phyloP scores from a whole-genome alignment of 2,329 filamentous ascomycete species.

The Chaetoscypha palmicola region DNA sequence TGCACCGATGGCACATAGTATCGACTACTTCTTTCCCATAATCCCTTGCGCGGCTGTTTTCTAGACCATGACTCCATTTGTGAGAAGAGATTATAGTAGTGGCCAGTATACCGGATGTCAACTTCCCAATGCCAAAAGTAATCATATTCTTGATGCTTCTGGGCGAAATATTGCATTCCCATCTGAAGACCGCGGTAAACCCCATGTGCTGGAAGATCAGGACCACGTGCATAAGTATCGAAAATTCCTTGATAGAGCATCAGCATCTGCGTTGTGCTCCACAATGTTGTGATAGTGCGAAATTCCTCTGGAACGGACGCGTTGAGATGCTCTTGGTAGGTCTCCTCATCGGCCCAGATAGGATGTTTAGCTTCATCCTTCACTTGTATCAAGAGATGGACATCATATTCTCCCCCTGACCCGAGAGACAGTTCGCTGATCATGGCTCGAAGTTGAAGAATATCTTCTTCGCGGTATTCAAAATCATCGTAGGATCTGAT shows the following conservation, averaged over 20 bases:
- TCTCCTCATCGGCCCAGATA: conserved; percentile 68
- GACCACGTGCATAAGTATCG: conserved; percentile 61
- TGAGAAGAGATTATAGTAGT: conserved; percentile 70
- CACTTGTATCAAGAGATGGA: conserved; percentile 79
- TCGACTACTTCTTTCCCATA: conserved; percentile 73
- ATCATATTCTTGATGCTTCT: conserved; percentile 81
- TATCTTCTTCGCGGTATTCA: conserved; percentile 69
- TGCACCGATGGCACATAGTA: conserved; percentile 75
- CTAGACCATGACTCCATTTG: conserved; percentile 64
- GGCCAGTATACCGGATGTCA: conserved; percentile 83
- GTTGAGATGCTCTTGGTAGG: conserved; percentile 59
- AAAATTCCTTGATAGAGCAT: conserved; percentile 83
- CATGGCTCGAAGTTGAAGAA: conserved; percentile 75
- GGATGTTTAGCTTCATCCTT: conserved; percentile 70
- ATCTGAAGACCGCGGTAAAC: conserved; percentile 90
- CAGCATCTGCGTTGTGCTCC: conserved; percentile 91
- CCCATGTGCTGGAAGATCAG: conserved; percentile 73
- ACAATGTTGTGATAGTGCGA: conserved; percentile 78
- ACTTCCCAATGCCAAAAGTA: conserved; percentile 96
- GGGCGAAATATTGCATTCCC: conserved; percentile 90
- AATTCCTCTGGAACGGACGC: conserved; percentile 77
- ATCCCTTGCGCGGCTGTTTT: conserved; percentile 67
- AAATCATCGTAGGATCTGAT: conserved; percentile 79
- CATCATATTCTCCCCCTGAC: conserved; percentile 79
- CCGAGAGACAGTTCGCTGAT: conserved; percentile 75